Evolutionary conservation across 305 asterid genomes (phyloP).

Genomic region (Fraxinus xanthoxyloides): DNA sequence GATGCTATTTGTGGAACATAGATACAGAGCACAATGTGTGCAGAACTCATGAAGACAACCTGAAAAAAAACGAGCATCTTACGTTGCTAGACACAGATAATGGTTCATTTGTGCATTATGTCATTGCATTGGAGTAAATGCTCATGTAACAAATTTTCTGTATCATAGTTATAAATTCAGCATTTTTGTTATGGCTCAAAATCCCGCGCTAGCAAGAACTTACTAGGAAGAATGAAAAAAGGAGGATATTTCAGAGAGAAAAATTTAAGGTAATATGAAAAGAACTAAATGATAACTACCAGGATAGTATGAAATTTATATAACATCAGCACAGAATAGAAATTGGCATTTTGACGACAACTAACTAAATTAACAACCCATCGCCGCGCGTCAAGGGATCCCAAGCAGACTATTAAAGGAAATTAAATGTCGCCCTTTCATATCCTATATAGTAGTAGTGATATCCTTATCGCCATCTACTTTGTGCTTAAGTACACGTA

Average conservation of each 20-base stretch:
- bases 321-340: background rate
- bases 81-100: background rate
- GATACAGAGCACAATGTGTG: slow-evolving; percentile 78
- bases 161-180: background rate
- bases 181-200: background rate
- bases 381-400: background rate
- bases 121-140: background rate
- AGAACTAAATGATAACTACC: background rate
- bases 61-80: slow-evolving; percentile 19
- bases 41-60: slow-evolving; percentile 92
- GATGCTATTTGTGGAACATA: slow-evolving; percentile 63
- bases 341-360: background rate
- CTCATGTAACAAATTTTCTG: background rate
- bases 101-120: background rate
- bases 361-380: background rate
- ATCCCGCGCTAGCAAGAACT: background rate
- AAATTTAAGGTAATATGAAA: background rate
- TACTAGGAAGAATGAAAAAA: background rate
- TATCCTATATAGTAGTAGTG: background rate
- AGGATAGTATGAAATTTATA: background rate
- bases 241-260: background rate
- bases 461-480: background rate
- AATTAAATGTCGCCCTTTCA: background rate
- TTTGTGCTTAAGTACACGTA: background rate
- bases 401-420: background rate